Conservation (phyloP, 176 grass and related monocot genomes). For the Dendrocalamus sinicus region DNA sequence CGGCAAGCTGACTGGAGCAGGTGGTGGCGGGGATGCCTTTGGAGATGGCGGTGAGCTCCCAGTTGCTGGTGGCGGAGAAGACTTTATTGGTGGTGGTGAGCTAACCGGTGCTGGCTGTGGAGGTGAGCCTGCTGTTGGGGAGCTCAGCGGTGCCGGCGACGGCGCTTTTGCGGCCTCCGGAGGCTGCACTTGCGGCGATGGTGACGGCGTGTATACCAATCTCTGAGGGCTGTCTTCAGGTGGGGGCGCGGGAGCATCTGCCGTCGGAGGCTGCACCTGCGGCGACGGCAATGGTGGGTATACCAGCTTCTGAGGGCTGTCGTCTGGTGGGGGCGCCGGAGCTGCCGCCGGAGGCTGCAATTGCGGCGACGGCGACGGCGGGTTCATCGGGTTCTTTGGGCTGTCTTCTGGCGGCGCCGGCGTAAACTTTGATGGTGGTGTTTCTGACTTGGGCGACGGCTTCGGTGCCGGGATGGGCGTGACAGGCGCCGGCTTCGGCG, state of each 20-base stretch:
- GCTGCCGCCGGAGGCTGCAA: no score
- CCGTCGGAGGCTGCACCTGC: background rate
- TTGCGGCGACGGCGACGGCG: background rate
- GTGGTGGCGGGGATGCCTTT: background rate
- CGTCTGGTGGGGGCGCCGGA: no score
- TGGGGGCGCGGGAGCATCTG: background rate
- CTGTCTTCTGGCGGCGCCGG: background rate
- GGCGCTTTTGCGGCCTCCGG: background rate
- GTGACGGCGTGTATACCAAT: background rate
- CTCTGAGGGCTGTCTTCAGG: background rate
- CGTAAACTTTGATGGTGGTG: background rate
- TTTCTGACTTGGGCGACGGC: background rate
- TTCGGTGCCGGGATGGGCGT: constrained; percentile 12
- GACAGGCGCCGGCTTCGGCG: background rate
- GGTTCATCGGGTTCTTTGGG: background rate
- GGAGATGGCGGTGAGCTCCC: background rate
- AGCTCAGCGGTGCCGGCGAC: background rate
- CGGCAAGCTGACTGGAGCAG: background rate
- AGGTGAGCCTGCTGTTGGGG: background rate
- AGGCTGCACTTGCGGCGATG: constrained; percentile 25
- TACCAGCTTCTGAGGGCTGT: no score
- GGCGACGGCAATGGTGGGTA: background rate
- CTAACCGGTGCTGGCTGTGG: constrained; percentile 26
- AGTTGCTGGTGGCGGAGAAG: background rate
- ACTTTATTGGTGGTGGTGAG: background rate